phyloP scores from a whole-genome alignment of 305 asterid genomes.

The Rubia peregrina region DNA sequence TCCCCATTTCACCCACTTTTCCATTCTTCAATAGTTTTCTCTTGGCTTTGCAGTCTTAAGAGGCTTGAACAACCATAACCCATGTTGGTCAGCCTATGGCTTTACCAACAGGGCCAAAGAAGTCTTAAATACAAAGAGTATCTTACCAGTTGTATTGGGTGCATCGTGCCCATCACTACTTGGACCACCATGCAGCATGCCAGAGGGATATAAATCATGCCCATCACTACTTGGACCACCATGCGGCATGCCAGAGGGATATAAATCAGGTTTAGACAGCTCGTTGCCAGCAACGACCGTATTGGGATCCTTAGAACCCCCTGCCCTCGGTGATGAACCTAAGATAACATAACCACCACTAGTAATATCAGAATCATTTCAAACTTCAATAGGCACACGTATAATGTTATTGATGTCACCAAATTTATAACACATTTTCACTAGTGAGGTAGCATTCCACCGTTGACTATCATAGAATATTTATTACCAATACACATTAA shows the following conservation, averaged over 20 bases:
- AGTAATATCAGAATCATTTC: background rate
- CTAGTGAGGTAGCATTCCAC: too few species aligned
- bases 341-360: conserved; percentile 21
- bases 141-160: conserved; percentile 39
- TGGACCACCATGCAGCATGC: conserved; percentile 43
- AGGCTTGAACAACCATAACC: background rate
- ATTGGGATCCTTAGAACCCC: conserved; percentile 48
- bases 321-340: conserved; percentile 62
- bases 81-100: background rate
- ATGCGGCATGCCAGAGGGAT: conserved; percentile 48
- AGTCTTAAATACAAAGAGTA: conserved; percentile 1
- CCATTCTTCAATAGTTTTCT: background rate
- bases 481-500: background rate
- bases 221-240: conserved; percentile 51
- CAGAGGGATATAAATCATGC: conserved; percentile 49
- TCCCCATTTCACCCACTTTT: background rate
- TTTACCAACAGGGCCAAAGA: background rate
- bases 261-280: conserved; percentile 47
- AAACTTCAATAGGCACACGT: background rate
- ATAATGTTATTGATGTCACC: background rate
- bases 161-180: conserved; percentile 59
- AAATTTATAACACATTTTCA: background rate
- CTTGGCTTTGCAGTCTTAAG: background rate
- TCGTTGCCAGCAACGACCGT: conserved; percentile 53
- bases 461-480: too few species aligned